These are phyloP conservation scores for Curvularia eragrostidis DNA, from an alignment of 2,329 filamentous ascomycete genomes.

Conservation along the genomic window DNA sequence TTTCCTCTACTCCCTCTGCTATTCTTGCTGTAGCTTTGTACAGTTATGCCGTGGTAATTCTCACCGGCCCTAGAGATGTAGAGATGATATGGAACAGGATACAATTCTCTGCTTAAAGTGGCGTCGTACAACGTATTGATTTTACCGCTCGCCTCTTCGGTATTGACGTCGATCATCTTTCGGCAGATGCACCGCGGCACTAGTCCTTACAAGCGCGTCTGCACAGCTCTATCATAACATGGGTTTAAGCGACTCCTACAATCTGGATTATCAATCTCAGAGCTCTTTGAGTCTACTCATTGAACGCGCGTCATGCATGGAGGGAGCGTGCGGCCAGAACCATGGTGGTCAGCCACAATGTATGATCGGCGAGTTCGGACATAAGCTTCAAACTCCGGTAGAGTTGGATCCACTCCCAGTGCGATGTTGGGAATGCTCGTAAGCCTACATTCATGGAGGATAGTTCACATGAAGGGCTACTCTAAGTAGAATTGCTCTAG, in stretches of 20 bases:
- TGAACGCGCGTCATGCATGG: not conserved
- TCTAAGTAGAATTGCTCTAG: no score
- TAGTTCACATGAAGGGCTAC: not conserved
- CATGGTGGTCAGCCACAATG: no score
- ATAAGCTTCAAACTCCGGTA: not conserved
- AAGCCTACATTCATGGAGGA: no score
- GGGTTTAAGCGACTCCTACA: not conserved
- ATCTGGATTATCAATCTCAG: not conserved
- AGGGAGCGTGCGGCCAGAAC: not conserved
- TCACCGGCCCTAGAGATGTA: not conserved
- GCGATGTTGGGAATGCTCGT: not conserved
- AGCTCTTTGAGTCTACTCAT: not conserved
- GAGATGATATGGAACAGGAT: not conserved
- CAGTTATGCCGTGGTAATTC: not conserved
- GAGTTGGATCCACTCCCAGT: not conserved
- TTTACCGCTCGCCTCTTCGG: not conserved
- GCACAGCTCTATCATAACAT: not conserved
- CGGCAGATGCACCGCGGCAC: slow-evolving; percentile 8
- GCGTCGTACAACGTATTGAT: slow-evolving; percentile 4
- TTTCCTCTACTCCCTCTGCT: not conserved
- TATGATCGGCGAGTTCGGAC: not conserved
- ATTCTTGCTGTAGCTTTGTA: not conserved
- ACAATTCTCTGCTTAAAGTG: not conserved
- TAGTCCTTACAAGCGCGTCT: not conserved
- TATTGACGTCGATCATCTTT: slow-evolving; percentile 6